Conservation (phyloP, 768 basidiomycete genomes). For the Amanita exitialis region DNA sequence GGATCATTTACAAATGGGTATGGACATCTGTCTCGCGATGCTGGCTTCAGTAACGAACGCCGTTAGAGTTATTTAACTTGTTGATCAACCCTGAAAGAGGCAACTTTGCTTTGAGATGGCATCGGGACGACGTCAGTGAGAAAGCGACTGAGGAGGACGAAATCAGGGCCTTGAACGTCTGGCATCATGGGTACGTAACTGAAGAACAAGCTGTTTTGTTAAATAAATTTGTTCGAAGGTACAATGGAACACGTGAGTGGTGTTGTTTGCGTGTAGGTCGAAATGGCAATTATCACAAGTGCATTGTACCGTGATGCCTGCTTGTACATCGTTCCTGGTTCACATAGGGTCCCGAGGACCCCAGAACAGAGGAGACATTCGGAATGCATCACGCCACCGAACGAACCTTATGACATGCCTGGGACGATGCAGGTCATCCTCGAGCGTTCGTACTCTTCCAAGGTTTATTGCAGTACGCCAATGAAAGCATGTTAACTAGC, state of each 20-base stretch:
- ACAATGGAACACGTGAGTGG: constrained; percentile 74
- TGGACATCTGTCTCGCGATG: constrained; percentile 10
- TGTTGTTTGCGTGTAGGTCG: background rate
- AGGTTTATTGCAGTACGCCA: background rate
- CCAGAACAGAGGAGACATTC: constrained; percentile 49
- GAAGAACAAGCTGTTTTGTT: background rate
- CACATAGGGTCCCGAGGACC: constrained; percentile 50
- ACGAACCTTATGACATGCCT: constrained; percentile 60
- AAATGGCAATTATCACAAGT: constrained; percentile 19
- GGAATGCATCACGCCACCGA: constrained; percentile 35
- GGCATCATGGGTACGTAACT: constrained; percentile 50
- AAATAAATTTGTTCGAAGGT: constrained; percentile 28
- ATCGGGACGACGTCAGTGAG: constrained; percentile 65
- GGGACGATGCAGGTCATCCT: constrained; percentile 46
- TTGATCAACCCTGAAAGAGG: constrained; percentile 58
- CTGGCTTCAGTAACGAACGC: background rate
- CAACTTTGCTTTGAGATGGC: constrained; percentile 70
- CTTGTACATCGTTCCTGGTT: constrained; percentile 61
- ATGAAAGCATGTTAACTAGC: constrained; percentile 23
- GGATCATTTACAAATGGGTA: constrained; percentile 65
- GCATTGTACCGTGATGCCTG: constrained; percentile 62
- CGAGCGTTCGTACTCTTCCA: constrained; percentile 30
- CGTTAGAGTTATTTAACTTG: constrained; percentile 62
- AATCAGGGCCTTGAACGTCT: constrained; percentile 38
- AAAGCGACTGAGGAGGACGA: constrained; percentile 54